Conservation (phyloP, 371 early-diverging fungal genomes). For the Circinella umbellata region DNA sequence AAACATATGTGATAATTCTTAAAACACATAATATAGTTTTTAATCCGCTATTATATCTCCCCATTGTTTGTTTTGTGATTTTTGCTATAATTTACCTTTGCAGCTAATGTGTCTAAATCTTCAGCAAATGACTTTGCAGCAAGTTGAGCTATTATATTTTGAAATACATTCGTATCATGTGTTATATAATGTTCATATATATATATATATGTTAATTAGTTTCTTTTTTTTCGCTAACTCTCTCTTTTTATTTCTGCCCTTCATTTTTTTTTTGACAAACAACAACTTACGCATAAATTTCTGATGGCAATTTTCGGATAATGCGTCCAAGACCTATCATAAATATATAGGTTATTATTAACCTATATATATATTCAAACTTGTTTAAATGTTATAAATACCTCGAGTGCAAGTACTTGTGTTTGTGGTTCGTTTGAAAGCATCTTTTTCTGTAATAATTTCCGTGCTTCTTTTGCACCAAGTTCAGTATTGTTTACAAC, state of each 20-base stretch:
- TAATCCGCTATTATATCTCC: too few species aligned
- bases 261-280: too few species aligned
- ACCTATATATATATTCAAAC: too few species aligned
- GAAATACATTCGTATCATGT: not conserved
- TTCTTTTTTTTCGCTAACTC: not conserved
- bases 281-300: constrained; percentile 30
- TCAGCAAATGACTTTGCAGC: constrained; percentile 50
- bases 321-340: constrained; percentile 44
- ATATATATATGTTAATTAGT: not conserved
- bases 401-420: constrained; percentile 46
- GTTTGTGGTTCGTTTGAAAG: constrained; percentile 32
- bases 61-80: too few species aligned
- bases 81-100: constrained; percentile 27
- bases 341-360: not conserved
- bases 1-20: too few species aligned
- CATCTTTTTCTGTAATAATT: constrained; percentile 56
- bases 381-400: constrained; percentile 8
- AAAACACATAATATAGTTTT: too few species aligned
- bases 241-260: too few species aligned
- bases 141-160: constrained; percentile 27
- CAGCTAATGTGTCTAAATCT: constrained; percentile 37
- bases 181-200: not conserved
- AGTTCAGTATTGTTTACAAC: constrained; percentile 41
- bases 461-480: constrained; percentile 57
- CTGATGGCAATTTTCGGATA: constrained; percentile 45